Base-by-base conservation (phyloP, 1,139 yeast species). In the Debaryomycetaceae sp. region DNA sequence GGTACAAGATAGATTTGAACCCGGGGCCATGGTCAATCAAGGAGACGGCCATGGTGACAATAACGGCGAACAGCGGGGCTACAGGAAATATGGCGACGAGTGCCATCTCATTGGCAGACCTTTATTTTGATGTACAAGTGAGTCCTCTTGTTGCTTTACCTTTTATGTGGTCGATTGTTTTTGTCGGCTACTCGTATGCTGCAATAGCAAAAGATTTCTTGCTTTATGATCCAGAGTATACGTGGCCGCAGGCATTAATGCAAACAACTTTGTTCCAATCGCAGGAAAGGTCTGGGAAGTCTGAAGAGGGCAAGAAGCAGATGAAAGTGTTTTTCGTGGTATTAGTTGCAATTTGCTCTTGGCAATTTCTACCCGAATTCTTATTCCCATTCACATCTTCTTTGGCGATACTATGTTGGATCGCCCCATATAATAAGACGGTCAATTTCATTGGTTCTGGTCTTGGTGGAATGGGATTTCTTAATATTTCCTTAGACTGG, bases 1-100 rank as follows among this genome's bases (percentile, higher is more conserved):
- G 57, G 4, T 42, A 14, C 14, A 50, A 51, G 34, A 60, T 70
- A 48, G 58, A 55, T 42, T 50, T 72, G 36, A 73, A 73, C 45
- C 78, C 78, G 0, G 75, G 76, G 1, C 78, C 78, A 0, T 74
- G 77, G 77, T 59, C 75, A 2, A 66, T 73, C 30, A 72, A 72
- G 43, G 79, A 75, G 51, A 65, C 76, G 0, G 75, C 73, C 0
- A 51, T 72, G 56, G 65, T 72, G 8, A 72, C 78, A 2, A 60
- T 74, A 23, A 70, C 78, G 1, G 78, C 78, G 1, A 71, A 70
- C 33, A 66, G 72, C 43, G 72, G 78, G 11, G 78, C 78, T 6
- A 73, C 78, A 0, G 78, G 77, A 3, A 72, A 70, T 44, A 60
- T 66, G 45, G 78, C 75, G 9, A 72, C 77, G 1, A 61, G 60